phyloP scores from a whole-genome alignment of 2,329 filamentous ascomycete species.

The Neonectria hederae region DNA sequence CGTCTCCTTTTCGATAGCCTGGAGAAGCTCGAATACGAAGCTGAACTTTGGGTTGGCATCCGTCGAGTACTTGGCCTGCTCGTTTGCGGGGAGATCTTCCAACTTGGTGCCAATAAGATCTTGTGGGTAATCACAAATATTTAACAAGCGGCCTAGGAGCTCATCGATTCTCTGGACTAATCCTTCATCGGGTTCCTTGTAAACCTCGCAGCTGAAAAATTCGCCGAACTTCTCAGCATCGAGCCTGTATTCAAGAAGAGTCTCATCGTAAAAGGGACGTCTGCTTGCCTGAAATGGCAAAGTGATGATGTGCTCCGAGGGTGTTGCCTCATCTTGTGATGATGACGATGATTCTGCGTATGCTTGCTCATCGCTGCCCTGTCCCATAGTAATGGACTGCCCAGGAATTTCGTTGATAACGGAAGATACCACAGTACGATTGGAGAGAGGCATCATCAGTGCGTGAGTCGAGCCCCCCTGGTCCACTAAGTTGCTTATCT shows the following conservation, averaged over 20 bases:
- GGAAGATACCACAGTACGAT: constrained; percentile 31
- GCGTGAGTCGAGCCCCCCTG: constrained; percentile 33
- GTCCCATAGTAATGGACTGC: constrained; percentile 41
- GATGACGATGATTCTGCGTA: constrained; percentile 35
- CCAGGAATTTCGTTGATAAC: constrained; percentile 35
- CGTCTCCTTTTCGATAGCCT: constrained; percentile 54
- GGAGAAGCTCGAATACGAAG: constrained; percentile 66
- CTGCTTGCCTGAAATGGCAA: constrained; percentile 65
- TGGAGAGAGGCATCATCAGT: constrained; percentile 32
- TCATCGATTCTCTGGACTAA: constrained; percentile 59
- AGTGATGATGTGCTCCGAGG: constrained; percentile 61
- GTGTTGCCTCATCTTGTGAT: constrained; percentile 20
- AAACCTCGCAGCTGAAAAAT: constrained; percentile 53
- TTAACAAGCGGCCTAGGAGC: constrained; percentile 61
- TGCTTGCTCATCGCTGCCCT: constrained; percentile 35
- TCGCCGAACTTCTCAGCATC: constrained; percentile 58
- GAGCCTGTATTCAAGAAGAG: constrained; percentile 54
- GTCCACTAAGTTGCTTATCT: constrained; percentile 46
- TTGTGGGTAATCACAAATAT: constrained; percentile 67
- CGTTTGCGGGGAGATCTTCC: constrained; percentile 49
- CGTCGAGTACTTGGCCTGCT: constrained; percentile 62
- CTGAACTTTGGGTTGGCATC: constrained; percentile 68
- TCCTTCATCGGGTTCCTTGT: constrained; percentile 49
- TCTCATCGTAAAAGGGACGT: constrained; percentile 62
- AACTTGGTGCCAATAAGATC: constrained; percentile 58